Percentiles rank a stretch among this genome's conserved stretches.
Evolutionary conservation across 805 yeast genomes (phyloP).

Genomic region (Yarrowia sp.): DNA sequence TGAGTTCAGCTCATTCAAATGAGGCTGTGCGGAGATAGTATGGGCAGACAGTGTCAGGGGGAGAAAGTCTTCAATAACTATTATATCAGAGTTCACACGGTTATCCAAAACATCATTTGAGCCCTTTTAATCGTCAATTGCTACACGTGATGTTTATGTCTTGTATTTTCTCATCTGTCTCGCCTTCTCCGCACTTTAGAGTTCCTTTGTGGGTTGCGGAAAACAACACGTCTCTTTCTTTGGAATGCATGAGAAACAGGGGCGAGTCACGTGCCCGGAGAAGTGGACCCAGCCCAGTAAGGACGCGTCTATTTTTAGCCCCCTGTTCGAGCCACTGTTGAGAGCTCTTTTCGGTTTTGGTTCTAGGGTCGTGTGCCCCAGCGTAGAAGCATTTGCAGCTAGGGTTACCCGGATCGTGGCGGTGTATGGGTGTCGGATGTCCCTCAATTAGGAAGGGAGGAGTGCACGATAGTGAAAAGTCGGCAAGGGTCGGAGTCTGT

Average conservation of each 20-base stretch:
- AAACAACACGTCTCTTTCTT: conserved; percentile 16
- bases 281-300: not conserved
- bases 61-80: no score
- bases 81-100: no score
- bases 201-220: conserved; percentile 7
- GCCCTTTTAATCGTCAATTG: no score
- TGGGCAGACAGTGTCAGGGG: no score
- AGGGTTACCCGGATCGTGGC: not conserved
- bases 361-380: not conserved
- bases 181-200: not conserved
- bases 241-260: conserved; percentile 22
- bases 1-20: not conserved
- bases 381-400: not conserved
- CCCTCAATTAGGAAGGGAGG: conserved; percentile 2
- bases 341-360: not conserved
- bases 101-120: no score
- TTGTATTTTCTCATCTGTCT: no score
- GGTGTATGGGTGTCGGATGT: not conserved
- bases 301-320: not conserved
- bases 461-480: not conserved
- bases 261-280: conserved; percentile 1
- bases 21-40: not conserved
- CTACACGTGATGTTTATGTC: no score
- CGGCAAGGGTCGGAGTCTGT: not conserved
- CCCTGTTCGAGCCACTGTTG: not conserved